phyloP scores from a whole-genome alignment of 1,284 basidiomycete genomes.

The Thecaphora frezii region DNA sequence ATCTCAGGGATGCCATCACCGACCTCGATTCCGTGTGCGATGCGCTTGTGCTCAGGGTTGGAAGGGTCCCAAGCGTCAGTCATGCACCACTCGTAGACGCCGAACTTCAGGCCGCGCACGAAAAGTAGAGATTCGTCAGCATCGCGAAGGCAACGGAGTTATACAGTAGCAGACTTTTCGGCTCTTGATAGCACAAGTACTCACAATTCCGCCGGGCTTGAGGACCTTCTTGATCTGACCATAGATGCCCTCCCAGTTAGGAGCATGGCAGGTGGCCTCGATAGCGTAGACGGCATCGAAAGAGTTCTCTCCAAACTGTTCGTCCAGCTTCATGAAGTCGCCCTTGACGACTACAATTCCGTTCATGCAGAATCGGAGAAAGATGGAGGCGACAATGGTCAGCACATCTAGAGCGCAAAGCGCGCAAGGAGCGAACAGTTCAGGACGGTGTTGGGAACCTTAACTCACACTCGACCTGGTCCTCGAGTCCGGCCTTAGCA shows the following conservation, averaged over 20 bases:
- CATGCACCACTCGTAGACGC: conserved; percentile 99
- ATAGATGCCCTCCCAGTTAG: conserved; percentile 93
- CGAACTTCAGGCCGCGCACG: conserved; percentile 82
- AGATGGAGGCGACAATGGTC: neutral
- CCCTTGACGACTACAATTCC: conserved; percentile 47
- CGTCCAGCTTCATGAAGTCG: conserved; percentile 92
- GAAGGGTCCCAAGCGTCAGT: conserved; percentile 89
- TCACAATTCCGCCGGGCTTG: conserved; percentile 90
- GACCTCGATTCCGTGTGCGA: conserved; percentile 75
- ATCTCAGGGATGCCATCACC: conserved; percentile 98
- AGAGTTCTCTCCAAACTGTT: conserved; percentile 88
- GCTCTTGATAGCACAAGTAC: conserved; percentile 63
- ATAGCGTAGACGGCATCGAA: conserved; percentile 99
- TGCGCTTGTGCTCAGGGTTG: conserved; percentile 82
- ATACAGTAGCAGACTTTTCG: no score
- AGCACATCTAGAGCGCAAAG: neutral
- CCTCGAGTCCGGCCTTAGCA: conserved; percentile 72
- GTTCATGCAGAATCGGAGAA: no score
- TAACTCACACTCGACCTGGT: conserved; percentile 69
- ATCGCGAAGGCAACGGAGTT: no score
- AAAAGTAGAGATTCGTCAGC: neutral
- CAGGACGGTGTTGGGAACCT: no score
- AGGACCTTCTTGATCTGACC: conserved; percentile 89
- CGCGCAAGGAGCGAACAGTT: no score
- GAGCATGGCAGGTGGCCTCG: conserved; percentile 95